Base-by-base conservation (phyloP, 352 stramenopile species). In the Phytophthora citrophthora region DNA sequence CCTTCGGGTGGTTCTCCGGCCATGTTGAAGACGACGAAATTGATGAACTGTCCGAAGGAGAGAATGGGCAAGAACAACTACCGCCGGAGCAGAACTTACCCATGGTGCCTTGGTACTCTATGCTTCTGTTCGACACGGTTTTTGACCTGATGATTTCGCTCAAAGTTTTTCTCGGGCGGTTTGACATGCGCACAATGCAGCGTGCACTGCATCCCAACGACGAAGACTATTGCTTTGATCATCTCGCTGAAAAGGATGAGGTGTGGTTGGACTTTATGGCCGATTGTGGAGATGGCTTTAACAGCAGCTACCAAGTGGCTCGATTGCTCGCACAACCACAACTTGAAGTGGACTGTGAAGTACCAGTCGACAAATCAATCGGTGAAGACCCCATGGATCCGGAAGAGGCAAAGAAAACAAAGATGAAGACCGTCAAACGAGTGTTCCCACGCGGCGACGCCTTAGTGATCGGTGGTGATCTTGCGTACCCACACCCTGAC, bases 41-140 rank as follows among this genome's bases (percentile, higher is more conserved):
- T 13, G 71, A 76, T 11, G 56, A 71, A 8, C 49, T 74, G 7
- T 72, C 55, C 12, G 77, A 88, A 15, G 61, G 50, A 11, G 80
- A 88, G 24, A 70, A 77, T 24, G 56, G 74, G 5, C 76, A 87
- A 32, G 83, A 93, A 59, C 88, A 80, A 13, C 65, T 94, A 0
- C 82, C 86, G 18, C 76, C 79, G 2, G 79, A 89, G 12, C 85
- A 94, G 49, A 85, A 89, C n/a, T 46, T 96, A 15, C 69, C 88
- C 12, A 98, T 98, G 94, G 92, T 97, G 5, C 86, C 91, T 34
- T 98, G 94, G 94, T 98, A 98, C 70, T 97, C 92, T n/a, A 90
- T 97, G 67, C 89, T 97, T 46, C 61, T 98, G 11, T 94, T 97
- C 31, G 81, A 96, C 68, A 96, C 92, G 23, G 89, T 86, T 0